A percentile compares a stretch with the other conserved stretches of the same genome.
Conservation (phyloP, 208 protist genomes). For the Strigomonas culicis region DNA sequence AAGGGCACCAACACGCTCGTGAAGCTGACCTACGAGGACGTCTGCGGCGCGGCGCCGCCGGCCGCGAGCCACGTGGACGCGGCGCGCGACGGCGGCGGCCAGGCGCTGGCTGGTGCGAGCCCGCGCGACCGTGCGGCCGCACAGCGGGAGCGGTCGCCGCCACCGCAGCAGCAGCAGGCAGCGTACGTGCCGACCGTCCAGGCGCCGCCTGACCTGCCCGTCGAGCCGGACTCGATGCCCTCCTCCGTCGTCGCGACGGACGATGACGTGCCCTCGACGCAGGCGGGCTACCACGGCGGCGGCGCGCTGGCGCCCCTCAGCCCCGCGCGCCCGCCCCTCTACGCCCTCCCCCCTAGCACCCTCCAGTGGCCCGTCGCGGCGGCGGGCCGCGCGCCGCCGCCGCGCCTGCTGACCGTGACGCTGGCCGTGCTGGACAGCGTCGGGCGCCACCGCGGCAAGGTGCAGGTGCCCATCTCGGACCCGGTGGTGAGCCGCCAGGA, state of each 20-base stretch:
- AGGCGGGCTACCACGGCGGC: too few species aligned
- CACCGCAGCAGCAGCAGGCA: not conserved
- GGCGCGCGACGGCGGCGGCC: too few species aligned
- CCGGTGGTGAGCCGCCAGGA: not conserved
- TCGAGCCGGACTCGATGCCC: not conserved
- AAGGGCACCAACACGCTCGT: conserved; percentile 1
- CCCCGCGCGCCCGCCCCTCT: not conserved
- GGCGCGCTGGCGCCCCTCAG: not conserved
- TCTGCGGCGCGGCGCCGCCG: not conserved
- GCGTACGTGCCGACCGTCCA: not conserved
- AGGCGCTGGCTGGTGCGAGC: too few species aligned
- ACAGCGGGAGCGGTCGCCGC: not conserved
- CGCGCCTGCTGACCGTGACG: not conserved
- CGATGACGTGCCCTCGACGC: too few species aligned
- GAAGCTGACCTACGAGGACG: conserved; percentile 7
- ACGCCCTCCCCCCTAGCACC: not conserved
- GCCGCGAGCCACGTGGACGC: too few species aligned
- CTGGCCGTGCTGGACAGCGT: not conserved
- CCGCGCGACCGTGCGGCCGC: not conserved
- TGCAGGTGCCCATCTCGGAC: too few species aligned
- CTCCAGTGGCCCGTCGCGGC: not conserved
- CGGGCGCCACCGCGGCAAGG: not conserved
- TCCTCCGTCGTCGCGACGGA: too few species aligned
- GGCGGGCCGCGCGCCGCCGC: not conserved
- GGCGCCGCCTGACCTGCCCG: not conserved